A percentile compares a stretch with the other conserved stretches of the same genome.
phyloP scores from a whole-genome alignment of 2,329 filamentous ascomycete species.

The Aspergillus luchuensis region DNA sequence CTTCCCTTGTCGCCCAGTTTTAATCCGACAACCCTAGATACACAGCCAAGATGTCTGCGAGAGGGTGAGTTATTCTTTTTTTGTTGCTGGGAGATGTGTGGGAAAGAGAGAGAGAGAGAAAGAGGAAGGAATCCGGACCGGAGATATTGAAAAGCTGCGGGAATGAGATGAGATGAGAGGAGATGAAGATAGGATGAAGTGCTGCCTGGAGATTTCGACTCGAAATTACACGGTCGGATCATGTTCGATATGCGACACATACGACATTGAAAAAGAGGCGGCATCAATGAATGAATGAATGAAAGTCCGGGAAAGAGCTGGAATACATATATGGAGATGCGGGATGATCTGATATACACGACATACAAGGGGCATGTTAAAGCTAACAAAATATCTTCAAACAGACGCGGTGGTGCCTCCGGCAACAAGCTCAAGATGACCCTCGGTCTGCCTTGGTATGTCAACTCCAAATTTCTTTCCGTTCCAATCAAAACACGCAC shows the following conservation, averaged over 20 bases:
- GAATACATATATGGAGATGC: too few relatives aligned
- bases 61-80: constrained; percentile 47
- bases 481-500: constrained; percentile 13
- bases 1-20: constrained; percentile 35
- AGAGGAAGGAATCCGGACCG: background rate
- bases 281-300: too few relatives aligned
- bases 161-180: background rate
- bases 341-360: too few relatives aligned
- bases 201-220: too few relatives aligned
- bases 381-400: constrained; percentile 28
- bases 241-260: too few relatives aligned
- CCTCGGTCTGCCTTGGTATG: constrained; percentile 99
- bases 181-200: background rate
- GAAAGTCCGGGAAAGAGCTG: too few relatives aligned
- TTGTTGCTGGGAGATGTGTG: constrained; percentile 19
- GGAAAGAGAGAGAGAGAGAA: constrained; percentile 9
- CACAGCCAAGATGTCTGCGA: constrained; percentile 53
- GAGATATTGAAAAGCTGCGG: background rate
- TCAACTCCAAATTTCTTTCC: constrained; percentile 38
- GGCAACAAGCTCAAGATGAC: constrained; percentile 99
- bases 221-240: too few relatives aligned
- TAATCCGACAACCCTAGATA: constrained; percentile 44
- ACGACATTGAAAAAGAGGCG: too few relatives aligned
- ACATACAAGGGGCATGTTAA: background rate
- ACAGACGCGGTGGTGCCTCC: constrained; percentile 71